Base-by-base conservation (phyloP, 345 rosid species). In the Leavenworthia alabamica region DNA sequence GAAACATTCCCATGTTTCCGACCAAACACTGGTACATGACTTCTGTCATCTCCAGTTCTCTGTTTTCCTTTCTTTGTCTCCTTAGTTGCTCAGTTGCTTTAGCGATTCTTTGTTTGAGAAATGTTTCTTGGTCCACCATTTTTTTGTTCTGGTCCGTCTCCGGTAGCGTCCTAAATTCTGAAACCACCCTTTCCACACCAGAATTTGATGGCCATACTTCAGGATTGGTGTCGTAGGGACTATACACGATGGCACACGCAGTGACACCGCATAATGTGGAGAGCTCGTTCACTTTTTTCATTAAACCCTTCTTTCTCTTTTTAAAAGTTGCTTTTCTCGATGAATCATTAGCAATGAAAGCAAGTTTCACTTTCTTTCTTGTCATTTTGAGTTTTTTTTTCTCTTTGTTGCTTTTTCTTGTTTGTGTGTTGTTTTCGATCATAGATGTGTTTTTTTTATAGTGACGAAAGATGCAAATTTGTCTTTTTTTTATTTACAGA, bases 61-160 rank as follows among this genome's bases (percentile, higher is more conserved):
- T 31, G 3, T 71, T 71, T 4, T 71, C 73, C 6, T 67, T 71
- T 29, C 41, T 40, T 6, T 56, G 63, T 23, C 53, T 71, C 51
- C 45, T 66, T 9, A 68, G 37, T 5, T 58, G 60, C 0, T 67
- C 64, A 0, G 23, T 32, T 1, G 64, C 56, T 46, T 73, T 76
- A 0, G 33, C 27, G 7, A 76, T 63, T 53, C 74, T 67, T n/a
- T 72, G 65, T 19, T 22, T 3, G n/a, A 76, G 62, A 46, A 72
- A 76, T 0, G 64, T 53, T 33, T 72, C 77, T 11, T 72, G 74
- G 42, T 72, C 73, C 61, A 72, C 44, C 74, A 63, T 76, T 32
- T 67, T 72, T 22, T 72, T 68, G 33, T 49, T 17, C 0, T 76
- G 74, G 3, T 76, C 74, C 65, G 73, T 76, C 32, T 72, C 65